Percentiles rank a stretch among this genome's conserved stretches.
Evolutionary conservation across 139 green algal genomes (phyloP).

Genomic region (Auxenochlorella pyrenoidosa): DNA sequence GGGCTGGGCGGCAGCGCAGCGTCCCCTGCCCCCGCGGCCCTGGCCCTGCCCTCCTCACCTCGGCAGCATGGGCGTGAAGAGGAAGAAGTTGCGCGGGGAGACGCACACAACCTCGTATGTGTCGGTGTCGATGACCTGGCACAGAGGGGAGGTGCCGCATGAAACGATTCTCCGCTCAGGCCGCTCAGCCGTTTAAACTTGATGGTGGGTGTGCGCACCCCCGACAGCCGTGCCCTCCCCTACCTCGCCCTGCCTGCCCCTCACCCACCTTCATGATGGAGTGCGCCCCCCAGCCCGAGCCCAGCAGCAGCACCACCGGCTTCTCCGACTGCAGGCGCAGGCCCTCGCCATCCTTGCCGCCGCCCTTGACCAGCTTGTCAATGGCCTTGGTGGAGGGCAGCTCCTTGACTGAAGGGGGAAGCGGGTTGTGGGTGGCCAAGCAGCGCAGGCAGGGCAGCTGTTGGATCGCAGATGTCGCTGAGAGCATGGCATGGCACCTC

Average conservation of each 20-base stretch:
- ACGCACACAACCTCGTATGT: conserved; percentile 72
- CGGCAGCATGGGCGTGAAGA: conserved; percentile 87
- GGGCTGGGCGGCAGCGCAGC: too few relatives aligned
- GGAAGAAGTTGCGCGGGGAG: conserved; percentile 74
- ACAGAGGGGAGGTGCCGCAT: too few relatives aligned
- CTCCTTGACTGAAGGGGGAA: neutral
- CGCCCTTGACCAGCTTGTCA: conserved; percentile 16
- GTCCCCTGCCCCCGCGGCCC: neutral
- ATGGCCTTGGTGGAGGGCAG: conserved; percentile 30
- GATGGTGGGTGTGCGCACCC: too few relatives aligned
- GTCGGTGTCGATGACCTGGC: conserved; percentile 74
- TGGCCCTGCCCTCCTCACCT: neutral
- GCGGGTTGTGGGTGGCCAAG: too few relatives aligned
- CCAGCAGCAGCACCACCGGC: conserved; percentile 51
- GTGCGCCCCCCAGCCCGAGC: conserved; percentile 49
- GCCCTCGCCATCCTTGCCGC: conserved; percentile 1
- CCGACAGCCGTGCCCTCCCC: neutral
- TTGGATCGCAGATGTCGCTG: too few relatives aligned
- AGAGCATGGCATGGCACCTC: too few relatives aligned
- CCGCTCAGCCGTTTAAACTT: too few relatives aligned
- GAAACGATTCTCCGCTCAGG: too few relatives aligned
- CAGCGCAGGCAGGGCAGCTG: too few relatives aligned
- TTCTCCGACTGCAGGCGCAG: conserved; percentile 37
- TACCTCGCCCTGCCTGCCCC: neutral
- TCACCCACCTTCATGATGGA: conserved; percentile 46